These are phyloP conservation scores for Wickerhamomyces tratensis DNA, from an alignment of 805 yeast species.

Conservation along the genomic window DNA sequence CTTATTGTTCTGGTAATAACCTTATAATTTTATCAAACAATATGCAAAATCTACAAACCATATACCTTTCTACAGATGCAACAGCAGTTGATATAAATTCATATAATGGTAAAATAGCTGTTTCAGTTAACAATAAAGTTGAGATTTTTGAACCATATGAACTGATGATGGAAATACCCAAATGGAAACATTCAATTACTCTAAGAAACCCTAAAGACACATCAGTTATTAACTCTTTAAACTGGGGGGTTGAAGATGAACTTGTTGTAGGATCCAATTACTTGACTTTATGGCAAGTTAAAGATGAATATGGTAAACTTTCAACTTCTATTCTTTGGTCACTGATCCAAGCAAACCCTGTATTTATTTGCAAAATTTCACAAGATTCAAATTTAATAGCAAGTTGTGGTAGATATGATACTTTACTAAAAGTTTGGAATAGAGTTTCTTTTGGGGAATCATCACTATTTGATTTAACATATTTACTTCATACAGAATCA, in stretches of 20 bases:
- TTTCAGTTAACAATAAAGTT: conserved; percentile 35
- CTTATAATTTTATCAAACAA: conserved; percentile 53
- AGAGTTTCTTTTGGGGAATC: conserved; percentile 58
- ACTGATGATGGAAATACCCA: conserved; percentile 28
- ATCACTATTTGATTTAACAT: conserved; percentile 56
- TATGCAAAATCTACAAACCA: conserved; percentile 57
- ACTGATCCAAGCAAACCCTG: conserved; percentile 50
- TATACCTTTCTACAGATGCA: conserved; percentile 62
- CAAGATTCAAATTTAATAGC: conserved; percentile 64
- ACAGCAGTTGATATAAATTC: conserved; percentile 54
- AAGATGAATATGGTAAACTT: conserved; percentile 33
- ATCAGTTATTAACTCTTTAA: conserved; percentile 30
- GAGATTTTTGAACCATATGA: conserved; percentile 48
- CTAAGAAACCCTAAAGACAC: conserved; percentile 19
- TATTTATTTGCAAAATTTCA: conserved; percentile 46
- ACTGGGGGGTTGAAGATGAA: conserved; percentile 51
- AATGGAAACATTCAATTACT: conserved; percentile 33
- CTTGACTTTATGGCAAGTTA: conserved; percentile 43
- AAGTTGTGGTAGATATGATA: conserved; percentile 52
- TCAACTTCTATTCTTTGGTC: conserved; percentile 25
- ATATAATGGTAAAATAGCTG: conserved; percentile 51
- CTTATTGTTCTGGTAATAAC: conserved; percentile 85
- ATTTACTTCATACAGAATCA: conserved; percentile 53
- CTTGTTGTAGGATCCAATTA: conserved; percentile 49
- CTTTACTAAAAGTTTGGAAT: conserved; percentile 69